A percentile compares a stretch with the other conserved stretches of the same genome.
These are phyloP conservation scores for Mortierella sp. DNA, from an alignment of 371 early-diverging fungal genomes.

Conservation along the genomic window DNA sequence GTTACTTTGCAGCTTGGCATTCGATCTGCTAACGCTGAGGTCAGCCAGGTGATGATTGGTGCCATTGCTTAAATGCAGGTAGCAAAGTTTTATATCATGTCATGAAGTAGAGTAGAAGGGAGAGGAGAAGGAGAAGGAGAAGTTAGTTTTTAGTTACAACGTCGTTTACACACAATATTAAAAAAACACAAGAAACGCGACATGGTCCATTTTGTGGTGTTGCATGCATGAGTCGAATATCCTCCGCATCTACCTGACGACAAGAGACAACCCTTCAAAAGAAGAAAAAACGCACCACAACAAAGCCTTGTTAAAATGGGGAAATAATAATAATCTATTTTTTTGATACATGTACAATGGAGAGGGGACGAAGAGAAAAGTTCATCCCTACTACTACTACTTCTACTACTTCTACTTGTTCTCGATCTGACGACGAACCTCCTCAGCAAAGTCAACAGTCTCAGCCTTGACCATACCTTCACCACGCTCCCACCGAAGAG, in stretches of 20 bases:
- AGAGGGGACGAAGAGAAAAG: neutral
- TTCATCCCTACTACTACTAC: neutral
- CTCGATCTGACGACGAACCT: slow-evolving; percentile 71
- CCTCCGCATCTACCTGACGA: no score
- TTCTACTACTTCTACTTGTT: slow-evolving; percentile 29
- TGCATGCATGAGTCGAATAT: no score
- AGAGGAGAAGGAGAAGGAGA: neutral
- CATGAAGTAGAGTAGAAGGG: neutral
- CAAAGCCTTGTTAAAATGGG: neutral
- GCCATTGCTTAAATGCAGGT: slow-evolving; percentile 71
- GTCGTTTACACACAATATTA: no score
- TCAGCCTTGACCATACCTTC: slow-evolving; percentile 87
- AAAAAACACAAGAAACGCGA: no score
- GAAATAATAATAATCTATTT: neutral
- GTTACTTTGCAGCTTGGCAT: slow-evolving; percentile 94
- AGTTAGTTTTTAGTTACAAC: no score
- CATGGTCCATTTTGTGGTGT: no score
- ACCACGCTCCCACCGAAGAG: slow-evolving; percentile 87
- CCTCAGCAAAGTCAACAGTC: slow-evolving; percentile 80
- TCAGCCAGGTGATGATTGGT: slow-evolving; percentile 82
- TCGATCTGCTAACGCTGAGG: slow-evolving; percentile 76
- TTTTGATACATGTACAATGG: neutral
- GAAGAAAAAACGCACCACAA: no score
- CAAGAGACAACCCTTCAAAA: no score
- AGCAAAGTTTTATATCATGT: neutral